Conservation (phyloP, 129 eudicot genomes). For the Ambrosia trifida region DNA sequence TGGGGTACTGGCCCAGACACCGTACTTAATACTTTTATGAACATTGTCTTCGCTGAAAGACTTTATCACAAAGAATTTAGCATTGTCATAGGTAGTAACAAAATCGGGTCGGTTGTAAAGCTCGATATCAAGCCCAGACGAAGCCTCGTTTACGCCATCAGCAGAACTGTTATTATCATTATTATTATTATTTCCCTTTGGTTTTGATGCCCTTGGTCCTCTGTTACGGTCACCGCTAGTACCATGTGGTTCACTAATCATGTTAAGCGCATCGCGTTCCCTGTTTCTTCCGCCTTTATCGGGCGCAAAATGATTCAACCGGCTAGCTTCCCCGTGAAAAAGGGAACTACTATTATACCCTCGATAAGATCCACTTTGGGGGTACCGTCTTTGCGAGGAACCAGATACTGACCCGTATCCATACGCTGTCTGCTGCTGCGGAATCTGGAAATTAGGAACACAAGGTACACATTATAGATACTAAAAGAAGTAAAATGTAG, state of each 20-base stretch:
- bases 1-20: conserved; percentile 94
- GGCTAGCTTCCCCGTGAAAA: conserved; percentile 53
- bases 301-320: conserved; percentile 38
- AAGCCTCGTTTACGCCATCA: conserved; percentile 45
- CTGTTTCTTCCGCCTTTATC: conserved; percentile 68
- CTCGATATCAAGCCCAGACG: conserved; percentile 47
- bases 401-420: conserved; percentile 61
- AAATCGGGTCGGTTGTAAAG: conserved; percentile 66
- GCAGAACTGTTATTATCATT: conserved; percentile 36
- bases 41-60: conserved; percentile 96
- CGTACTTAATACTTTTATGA: conserved; percentile 86
- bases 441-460: conserved; percentile 37
- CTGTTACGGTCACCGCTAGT: conserved; percentile 72
- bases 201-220: conserved; percentile 85
- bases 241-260: conserved; percentile 51
- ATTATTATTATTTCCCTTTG: conserved; percentile 39
- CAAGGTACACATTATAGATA: background rate
- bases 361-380: conserved; percentile 55
- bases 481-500: background rate
- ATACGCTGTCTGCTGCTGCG: conserved; percentile 58
- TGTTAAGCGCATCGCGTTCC: conserved; percentile 49
- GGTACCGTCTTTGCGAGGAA: conserved; percentile 62
- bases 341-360: conserved; percentile 38
- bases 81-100: conserved; percentile 62
- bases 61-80: conserved; percentile 84